Conservation (phyloP, 257 asterid species). For the Lycium barbarum region DNA sequence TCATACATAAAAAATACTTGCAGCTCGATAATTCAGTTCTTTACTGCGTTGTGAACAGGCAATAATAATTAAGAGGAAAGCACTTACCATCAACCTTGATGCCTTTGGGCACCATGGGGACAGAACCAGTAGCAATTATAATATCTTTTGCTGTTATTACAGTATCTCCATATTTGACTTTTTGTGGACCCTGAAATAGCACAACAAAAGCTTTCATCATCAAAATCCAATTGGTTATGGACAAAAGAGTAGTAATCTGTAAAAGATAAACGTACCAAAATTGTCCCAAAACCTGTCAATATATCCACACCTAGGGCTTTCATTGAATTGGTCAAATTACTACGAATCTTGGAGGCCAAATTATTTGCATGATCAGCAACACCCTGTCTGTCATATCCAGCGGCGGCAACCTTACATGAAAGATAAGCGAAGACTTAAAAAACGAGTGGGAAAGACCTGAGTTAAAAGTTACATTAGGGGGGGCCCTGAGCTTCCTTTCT, state of each 20-base stretch:
- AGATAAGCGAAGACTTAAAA: conserved; percentile 31
- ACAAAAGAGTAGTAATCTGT: neutral
- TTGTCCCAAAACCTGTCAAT: conserved; percentile 83
- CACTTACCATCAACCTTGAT: conserved; percentile 91
- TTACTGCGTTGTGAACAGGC: neutral
- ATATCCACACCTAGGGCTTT: conserved; percentile 96
- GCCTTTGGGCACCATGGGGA: conserved; percentile 94
- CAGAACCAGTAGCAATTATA: conserved; percentile 93
- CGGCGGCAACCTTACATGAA: conserved; percentile 79
- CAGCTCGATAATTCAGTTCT: neutral
- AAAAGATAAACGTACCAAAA: conserved; percentile 64
- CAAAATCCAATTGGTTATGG: neutral
- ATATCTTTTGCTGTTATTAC: conserved; percentile 84
- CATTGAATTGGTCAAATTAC: conserved; percentile 87
- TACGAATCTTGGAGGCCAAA: conserved; percentile 87
- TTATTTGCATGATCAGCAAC: conserved; percentile 96
- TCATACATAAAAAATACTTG: conserved; percentile 6
- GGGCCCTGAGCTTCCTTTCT: neutral
- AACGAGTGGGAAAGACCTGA: neutral
- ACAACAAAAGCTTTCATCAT: neutral
- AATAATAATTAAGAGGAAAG: conserved; percentile 38
- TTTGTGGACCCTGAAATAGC: conserved; percentile 84
- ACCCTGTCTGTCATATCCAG: conserved; percentile 89
- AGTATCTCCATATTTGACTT: conserved; percentile 73
- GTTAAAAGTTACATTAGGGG: conserved; percentile 15